Percentiles rank a stretch among this genome's conserved stretches.
Evolutionary conservation across 352 stramenopile species (phyloP).

Genomic region (Phytophthora foliorum): DNA sequence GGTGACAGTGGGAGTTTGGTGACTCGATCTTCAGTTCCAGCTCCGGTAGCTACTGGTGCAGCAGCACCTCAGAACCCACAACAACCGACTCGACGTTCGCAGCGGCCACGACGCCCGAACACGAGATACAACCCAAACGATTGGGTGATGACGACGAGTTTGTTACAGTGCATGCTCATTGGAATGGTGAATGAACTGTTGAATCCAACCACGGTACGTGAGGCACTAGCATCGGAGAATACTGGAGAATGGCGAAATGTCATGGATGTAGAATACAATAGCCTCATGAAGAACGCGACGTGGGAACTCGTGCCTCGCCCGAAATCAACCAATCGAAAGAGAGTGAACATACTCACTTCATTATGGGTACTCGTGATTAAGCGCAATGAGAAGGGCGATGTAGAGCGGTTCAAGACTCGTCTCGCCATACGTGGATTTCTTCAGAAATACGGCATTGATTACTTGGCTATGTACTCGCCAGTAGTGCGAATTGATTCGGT

Average conservation of each 20-base stretch:
- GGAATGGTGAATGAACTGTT: constrained; percentile 6
- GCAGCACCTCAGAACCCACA: too few species aligned
- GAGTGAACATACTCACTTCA: not conserved
- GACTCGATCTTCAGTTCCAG: too few species aligned
- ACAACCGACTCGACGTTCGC: not conserved
- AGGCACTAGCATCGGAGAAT: constrained; percentile 14
- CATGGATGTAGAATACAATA: constrained; percentile 8
- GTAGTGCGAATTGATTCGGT: constrained; percentile 15
- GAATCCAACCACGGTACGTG: constrained; percentile 1
- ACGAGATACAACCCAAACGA: not conserved
- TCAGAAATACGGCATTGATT: not conserved
- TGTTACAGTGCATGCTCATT: constrained; percentile 23
- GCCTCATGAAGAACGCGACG: constrained; percentile 5
- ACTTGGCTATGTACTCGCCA: constrained; percentile 7
- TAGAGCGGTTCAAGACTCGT: constrained; percentile 14
- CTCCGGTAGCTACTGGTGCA: too few species aligned
- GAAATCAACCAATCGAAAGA: not conserved
- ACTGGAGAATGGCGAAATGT: not conserved
- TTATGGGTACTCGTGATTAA: constrained; percentile 9
- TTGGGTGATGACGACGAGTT: not conserved
- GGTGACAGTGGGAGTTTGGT: too few species aligned
- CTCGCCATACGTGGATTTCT: constrained; percentile 9
- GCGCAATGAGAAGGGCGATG: constrained; percentile 4
- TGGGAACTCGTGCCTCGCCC: constrained; percentile 10
- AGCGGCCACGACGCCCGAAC: constrained; percentile 1